Conservation (phyloP, 2,329 filamentous ascomycete genomes). For the Colletotrichum acutatum region DNA sequence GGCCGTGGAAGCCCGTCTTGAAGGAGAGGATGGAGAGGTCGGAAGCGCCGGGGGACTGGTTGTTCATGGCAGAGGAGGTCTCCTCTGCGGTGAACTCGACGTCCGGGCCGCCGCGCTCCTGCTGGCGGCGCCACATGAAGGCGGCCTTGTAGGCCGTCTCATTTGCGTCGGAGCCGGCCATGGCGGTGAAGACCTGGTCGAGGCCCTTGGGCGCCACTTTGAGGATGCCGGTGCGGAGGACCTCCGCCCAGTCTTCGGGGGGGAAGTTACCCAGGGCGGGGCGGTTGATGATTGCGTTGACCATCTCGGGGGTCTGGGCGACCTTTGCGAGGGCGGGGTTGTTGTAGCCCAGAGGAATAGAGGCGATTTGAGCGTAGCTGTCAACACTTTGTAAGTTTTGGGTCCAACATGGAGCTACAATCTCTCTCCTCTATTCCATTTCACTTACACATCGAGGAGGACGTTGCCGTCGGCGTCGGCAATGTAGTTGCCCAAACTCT, state of each 20-base stretch:
- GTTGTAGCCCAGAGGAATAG: slow-evolving; percentile 93
- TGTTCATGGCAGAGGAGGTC: slow-evolving; percentile 80
- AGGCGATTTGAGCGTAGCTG: slow-evolving; percentile 91
- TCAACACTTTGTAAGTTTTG: background rate
- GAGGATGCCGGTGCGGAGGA: slow-evolving; percentile 84
- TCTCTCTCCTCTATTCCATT: background rate
- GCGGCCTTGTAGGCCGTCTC: slow-evolving; percentile 95
- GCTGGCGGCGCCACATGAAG: slow-evolving; percentile 90
- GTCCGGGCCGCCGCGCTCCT: slow-evolving; percentile 80
- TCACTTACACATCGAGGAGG: slow-evolving; percentile 75
- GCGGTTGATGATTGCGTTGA: slow-evolving; percentile 84
- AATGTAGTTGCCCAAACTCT: slow-evolving; percentile 84
- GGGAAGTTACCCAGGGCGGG: slow-evolving; percentile 94
- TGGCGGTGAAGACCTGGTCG: slow-evolving; percentile 90
- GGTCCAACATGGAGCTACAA: background rate
- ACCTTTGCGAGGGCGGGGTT: slow-evolving; percentile 79
- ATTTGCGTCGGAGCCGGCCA: slow-evolving; percentile 91
- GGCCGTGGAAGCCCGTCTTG: slow-evolving; percentile 89
- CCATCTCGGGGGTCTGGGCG: slow-evolving; percentile 82
- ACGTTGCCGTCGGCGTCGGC: slow-evolving; percentile 77
- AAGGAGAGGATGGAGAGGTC: slow-evolving; percentile 87
- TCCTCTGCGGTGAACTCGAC: slow-evolving; percentile 86
- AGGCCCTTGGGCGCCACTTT: slow-evolving; percentile 85
- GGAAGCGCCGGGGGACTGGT: slow-evolving; percentile 80
- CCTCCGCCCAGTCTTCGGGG: slow-evolving; percentile 82